Evolutionary conservation across 129 eudicot species (phyloP).

Genomic region (Centella asiatica): DNA sequence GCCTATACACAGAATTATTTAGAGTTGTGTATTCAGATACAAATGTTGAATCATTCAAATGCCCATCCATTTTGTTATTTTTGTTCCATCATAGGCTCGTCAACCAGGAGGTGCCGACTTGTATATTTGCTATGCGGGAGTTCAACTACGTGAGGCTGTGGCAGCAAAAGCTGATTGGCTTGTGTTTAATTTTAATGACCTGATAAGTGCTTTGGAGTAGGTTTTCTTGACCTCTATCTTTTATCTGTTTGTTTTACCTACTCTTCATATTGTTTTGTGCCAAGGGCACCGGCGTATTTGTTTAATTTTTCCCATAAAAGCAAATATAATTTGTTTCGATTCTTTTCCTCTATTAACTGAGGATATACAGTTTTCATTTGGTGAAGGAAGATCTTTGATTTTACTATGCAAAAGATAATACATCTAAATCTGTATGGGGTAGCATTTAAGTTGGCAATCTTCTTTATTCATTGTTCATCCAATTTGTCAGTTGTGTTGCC

Average conservation of each 20-base stretch:
- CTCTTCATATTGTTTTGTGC: neutral
- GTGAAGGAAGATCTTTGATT: neutral
- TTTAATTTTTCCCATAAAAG: neutral
- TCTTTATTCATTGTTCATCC: neutral
- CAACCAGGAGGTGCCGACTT: slow-evolving; percentile 87
- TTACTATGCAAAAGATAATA: neutral
- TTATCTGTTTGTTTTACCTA: neutral
- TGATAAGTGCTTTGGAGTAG: slow-evolving; percentile 59
- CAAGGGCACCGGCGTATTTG: slow-evolving; percentile 4
- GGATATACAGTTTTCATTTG: neutral
- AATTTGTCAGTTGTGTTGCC: neutral
- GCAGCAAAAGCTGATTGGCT: slow-evolving; percentile 92
- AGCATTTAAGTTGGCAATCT: neutral
- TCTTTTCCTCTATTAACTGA: neutral
- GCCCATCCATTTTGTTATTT: neutral
- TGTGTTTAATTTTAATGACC: slow-evolving; percentile 63
- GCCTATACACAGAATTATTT: neutral
- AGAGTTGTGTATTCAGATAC: too few species aligned
- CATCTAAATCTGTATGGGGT: neutral
- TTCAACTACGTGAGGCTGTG: slow-evolving; percentile 68
- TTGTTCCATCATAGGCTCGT: slow-evolving; percentile 44
- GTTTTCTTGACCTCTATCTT: neutral
- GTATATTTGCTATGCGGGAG: slow-evolving; percentile 86
- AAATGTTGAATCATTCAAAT: neutral
- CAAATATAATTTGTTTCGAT: neutral